Percentiles rank a stretch among this genome's conserved stretches.
Evolutionary conservation across 83 land plant species (phyloP).

Genomic region (Larix sibirica): DNA sequence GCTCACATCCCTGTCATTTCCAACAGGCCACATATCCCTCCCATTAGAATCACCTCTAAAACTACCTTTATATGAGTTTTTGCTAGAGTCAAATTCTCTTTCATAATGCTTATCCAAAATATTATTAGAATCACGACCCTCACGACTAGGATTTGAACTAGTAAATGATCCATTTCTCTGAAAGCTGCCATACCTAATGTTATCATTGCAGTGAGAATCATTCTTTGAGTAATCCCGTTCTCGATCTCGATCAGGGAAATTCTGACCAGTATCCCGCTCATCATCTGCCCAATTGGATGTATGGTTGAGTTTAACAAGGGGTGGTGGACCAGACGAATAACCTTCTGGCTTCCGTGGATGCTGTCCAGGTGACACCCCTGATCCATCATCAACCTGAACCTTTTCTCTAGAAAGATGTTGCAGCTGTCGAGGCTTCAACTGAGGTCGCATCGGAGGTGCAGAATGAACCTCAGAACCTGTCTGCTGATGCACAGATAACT

Average conservation of each 20-base stretch:
- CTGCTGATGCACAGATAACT: conserved; percentile 19
- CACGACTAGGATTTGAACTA: conserved; percentile 29
- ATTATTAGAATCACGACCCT: conserved; percentile 27
- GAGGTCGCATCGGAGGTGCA: conserved; percentile 28
- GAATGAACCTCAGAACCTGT: conserved; percentile 20
- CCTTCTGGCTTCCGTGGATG: conserved; percentile 26
- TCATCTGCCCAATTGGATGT: conserved; percentile 98
- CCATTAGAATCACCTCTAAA: conserved; percentile 20
- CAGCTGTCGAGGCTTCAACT: conserved; percentile 14
- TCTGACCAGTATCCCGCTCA: conserved; percentile 80
- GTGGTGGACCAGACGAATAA: conserved; percentile 47
- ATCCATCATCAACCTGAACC: background rate
- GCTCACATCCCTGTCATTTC: conserved; percentile 40
- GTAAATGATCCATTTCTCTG: conserved; percentile 29
- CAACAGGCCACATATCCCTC: conserved; percentile 32
- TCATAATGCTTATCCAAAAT: background rate
- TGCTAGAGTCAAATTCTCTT: no score
- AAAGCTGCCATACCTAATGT: conserved; percentile 4
- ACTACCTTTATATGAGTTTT: background rate
- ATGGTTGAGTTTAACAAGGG: conserved; percentile 54
- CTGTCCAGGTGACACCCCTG: conserved; percentile 12
- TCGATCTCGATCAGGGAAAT: conserved; percentile 41
- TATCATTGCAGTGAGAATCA: conserved; percentile 33
- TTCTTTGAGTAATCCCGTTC: conserved; percentile 31
- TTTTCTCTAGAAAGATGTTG: conserved; percentile 11